These are phyloP conservation scores for Danielia reshetovae DNA, from an alignment of 805 yeast species.

Conservation along the genomic window DNA sequence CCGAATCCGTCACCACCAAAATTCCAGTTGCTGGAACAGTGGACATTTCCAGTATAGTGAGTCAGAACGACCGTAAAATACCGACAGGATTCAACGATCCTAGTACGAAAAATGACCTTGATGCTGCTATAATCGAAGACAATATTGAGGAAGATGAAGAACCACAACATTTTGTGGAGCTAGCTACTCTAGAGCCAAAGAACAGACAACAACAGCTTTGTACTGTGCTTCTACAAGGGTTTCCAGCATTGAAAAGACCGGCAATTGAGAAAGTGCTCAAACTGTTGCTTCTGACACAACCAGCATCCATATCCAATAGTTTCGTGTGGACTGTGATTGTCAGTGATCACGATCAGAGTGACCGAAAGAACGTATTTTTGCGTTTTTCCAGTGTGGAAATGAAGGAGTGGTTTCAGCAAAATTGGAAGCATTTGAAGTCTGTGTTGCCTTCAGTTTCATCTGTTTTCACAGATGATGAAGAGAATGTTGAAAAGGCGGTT, in stretches of 20 bases:
- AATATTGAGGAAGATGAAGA: conserved; percentile 16
- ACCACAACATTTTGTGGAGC: conserved; percentile 19
- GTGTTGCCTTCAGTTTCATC: conserved; percentile 5
- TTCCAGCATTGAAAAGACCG: conserved; percentile 27
- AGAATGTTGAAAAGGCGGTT: conserved; percentile 2
- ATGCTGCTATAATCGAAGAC: background rate
- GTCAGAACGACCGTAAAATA: conserved; percentile 6
- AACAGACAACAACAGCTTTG: conserved; percentile 34
- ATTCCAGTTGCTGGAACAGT: conserved; percentile 9
- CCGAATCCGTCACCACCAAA: background rate
- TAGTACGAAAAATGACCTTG: background rate
- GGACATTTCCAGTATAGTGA: conserved; percentile 8
- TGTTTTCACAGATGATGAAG: conserved; percentile 2
- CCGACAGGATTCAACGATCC: background rate
- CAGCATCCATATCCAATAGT: conserved; percentile 1
- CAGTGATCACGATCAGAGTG: conserved; percentile 29
- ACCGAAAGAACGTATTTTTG: conserved; percentile 22
- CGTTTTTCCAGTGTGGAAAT: conserved; percentile 20
- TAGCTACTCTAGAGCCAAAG: conserved; percentile 27
- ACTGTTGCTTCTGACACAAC: conserved; percentile 13
- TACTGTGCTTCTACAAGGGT: conserved; percentile 29
- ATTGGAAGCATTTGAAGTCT: conserved; percentile 1
- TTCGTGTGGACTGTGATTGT: conserved; percentile 35
- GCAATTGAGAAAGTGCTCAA: conserved; percentile 32
- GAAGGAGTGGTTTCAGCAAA: conserved; percentile 13